A percentile compares a stretch with the other conserved stretches of the same genome.
Evolutionary conservation across 2,329 filamentous ascomycete species (phyloP).

Genomic region (Cercospora sp.): DNA sequence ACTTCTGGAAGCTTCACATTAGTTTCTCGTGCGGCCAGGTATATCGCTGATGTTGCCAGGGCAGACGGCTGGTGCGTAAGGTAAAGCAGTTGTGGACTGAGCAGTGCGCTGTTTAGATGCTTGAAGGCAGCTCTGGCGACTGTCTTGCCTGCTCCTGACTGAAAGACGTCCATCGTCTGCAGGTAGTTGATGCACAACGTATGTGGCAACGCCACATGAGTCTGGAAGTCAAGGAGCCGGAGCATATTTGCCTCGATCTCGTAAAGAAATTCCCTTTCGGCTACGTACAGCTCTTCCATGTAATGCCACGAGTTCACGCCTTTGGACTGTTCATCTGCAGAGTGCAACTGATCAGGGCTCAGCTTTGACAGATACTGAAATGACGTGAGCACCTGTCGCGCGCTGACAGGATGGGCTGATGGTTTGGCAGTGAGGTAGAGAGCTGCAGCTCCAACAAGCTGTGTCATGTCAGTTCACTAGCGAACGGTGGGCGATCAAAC

Average conservation of each 20-base stretch:
- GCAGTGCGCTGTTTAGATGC: slow-evolving; percentile 80
- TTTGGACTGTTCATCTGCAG: slow-evolving; percentile 12
- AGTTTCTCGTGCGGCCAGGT: slow-evolving; percentile 78
- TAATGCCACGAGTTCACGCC: slow-evolving; percentile 53
- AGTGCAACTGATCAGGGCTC: slow-evolving; percentile 53
- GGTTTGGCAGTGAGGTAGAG: slow-evolving; percentile 83
- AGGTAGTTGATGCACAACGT: slow-evolving; percentile 87
- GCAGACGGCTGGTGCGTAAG: slow-evolving; percentile 86
- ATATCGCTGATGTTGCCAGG: slow-evolving; percentile 84
- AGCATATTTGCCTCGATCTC: slow-evolving; percentile 76
- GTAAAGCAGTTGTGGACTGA: slow-evolving; percentile 87
- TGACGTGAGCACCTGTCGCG: slow-evolving; percentile 79
- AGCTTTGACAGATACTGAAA: slow-evolving; percentile 76
- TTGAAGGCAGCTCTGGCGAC: slow-evolving; percentile 68
- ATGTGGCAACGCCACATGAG: slow-evolving; percentile 82
- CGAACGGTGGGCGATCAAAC: background rate
- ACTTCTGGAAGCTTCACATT: slow-evolving; percentile 76
- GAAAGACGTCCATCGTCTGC: slow-evolving; percentile 75
- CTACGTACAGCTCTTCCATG: slow-evolving; percentile 69
- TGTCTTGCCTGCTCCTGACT: slow-evolving; percentile 44
- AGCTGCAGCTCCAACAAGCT: slow-evolving; percentile 79
- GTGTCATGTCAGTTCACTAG: slow-evolving; percentile 22
- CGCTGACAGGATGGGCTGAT: slow-evolving; percentile 71
- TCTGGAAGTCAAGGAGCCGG: slow-evolving; percentile 74
- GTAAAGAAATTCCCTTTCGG: slow-evolving; percentile 64